A percentile compares a stretch with the other conserved stretches of the same genome.
These are phyloP conservation scores for Eucalyptus marginata DNA, from an alignment of 345 rosid genomes.

Conservation along the genomic window DNA sequence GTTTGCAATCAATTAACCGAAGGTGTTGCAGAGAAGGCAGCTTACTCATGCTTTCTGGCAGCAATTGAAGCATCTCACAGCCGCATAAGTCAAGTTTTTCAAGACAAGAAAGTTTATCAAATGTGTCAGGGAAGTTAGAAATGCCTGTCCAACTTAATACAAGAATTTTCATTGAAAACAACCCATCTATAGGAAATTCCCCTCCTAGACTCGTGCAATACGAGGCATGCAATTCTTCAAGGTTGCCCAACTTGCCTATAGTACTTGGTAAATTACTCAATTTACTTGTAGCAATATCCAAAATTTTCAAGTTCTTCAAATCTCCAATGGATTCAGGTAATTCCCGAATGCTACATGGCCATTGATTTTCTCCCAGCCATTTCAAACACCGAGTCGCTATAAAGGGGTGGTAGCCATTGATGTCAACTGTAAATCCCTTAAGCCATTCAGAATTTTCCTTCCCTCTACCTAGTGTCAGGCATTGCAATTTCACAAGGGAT, in stretches of 20 bases:
- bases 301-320: not conserved
- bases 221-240: not conserved
- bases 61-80: not conserved
- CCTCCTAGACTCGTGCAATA: too few relatives aligned
- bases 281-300: too few relatives aligned
- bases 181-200: not conserved
- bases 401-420: too few relatives aligned
- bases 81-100: not conserved
- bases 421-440: too few relatives aligned
- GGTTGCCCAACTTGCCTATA: not conserved
- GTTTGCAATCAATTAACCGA: fast-evolving
- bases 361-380: too few relatives aligned
- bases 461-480: too few relatives aligned
- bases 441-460: too few relatives aligned
- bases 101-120: not conserved
- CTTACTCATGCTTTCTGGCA: not conserved
- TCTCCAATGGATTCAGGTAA: not conserved
- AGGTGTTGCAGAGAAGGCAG: not conserved
- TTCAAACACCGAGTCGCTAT: too few relatives aligned
- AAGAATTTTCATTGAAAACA: not conserved
- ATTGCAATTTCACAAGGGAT: too few relatives aligned
- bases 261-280: too few relatives aligned
- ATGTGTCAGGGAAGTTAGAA: not conserved
- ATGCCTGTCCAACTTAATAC: not conserved
- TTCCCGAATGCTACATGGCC: too few relatives aligned